phyloP scores from a whole-genome alignment of 176 grass and related monocot genomes.

The Bromus sterilis region DNA sequence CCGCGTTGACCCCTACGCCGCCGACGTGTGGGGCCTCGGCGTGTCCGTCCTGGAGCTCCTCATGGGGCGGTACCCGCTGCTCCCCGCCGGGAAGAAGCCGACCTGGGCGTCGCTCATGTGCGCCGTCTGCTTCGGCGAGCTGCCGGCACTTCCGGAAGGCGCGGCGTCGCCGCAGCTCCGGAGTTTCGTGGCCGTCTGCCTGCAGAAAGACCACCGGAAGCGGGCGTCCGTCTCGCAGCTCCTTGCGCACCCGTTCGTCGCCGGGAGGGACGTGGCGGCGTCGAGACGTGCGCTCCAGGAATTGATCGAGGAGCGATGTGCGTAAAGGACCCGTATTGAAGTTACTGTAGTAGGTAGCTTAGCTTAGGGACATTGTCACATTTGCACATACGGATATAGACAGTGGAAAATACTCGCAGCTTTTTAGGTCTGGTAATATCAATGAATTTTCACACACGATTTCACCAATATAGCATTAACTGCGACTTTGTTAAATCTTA shows the following conservation, averaged over 20 bases:
- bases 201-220: background rate
- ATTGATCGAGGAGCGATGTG: background rate
- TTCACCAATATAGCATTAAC: too few relatives aligned
- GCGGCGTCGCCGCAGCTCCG: background rate
- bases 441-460: too few relatives aligned
- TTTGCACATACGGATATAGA: too few relatives aligned
- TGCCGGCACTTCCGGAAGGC: background rate
- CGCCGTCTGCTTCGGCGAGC: constrained; percentile 39
- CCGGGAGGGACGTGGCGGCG: background rate
- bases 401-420: too few relatives aligned
- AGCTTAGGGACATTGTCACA: too few relatives aligned
- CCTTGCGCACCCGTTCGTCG: background rate
- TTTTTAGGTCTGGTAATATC: too few relatives aligned
- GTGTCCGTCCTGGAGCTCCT: constrained; percentile 30
- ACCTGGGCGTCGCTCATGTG: constrained; percentile 52
- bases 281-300: background rate
- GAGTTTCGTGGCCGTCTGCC: background rate
- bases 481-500: too few relatives aligned
- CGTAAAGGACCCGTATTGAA: too few relatives aligned
- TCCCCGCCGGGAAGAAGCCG: constrained; percentile 32
- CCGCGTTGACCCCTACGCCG: constrained; percentile 24
- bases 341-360: too few relatives aligned
- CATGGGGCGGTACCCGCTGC: constrained; percentile 34
- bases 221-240: background rate
- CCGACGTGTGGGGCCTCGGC: constrained; percentile 46